phyloP scores from a whole-genome alignment of 208 protist species.

The Wallacemonas collosoma region DNA sequence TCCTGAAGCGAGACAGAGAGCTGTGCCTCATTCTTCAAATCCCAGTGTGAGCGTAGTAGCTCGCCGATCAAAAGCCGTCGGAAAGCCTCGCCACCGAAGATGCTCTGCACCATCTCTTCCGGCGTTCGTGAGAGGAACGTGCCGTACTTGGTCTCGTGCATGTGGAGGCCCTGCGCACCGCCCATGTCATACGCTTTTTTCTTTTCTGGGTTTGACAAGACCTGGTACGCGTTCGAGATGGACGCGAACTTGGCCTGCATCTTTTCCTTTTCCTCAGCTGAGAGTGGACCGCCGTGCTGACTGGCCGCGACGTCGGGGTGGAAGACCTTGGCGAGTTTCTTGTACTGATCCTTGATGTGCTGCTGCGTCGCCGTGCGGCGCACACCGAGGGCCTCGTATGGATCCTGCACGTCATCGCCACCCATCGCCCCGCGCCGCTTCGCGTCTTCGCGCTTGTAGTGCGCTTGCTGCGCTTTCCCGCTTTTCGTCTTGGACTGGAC shows the following conservation, averaged over 20 bases:
- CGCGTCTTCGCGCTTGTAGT: slow-evolving; percentile 19
- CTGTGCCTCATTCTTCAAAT: slow-evolving; percentile 79
- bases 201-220: slow-evolving; percentile 88
- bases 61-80: slow-evolving; percentile 60
- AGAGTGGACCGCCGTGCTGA: slow-evolving; percentile 25
- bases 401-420: slow-evolving; percentile 36
- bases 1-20: slow-evolving; percentile 83
- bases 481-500: slow-evolving; percentile 19
- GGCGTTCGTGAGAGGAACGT: slow-evolving; percentile 75
- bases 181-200: slow-evolving; percentile 75
- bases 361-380: slow-evolving; percentile 55
- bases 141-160: slow-evolving; percentile 75
- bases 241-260: slow-evolving; percentile 71
- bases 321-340: slow-evolving; percentile 86
- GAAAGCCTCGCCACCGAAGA: slow-evolving; percentile 84
- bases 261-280: slow-evolving; percentile 40
- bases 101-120: slow-evolving; percentile 82
- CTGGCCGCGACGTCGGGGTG: slow-evolving; percentile 79
- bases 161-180: slow-evolving; percentile 54
- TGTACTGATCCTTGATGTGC: slow-evolving; percentile 85
- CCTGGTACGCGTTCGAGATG: slow-evolving; percentile 78
- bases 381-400: slow-evolving; percentile 78
- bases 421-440: slow-evolving; percentile 15
- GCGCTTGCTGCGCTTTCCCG: background rate
- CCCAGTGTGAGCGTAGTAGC: slow-evolving; percentile 80